Base-by-base conservation (phyloP, 1,284 basidiomycete genomes). In the Leccinum insolens region DNA sequence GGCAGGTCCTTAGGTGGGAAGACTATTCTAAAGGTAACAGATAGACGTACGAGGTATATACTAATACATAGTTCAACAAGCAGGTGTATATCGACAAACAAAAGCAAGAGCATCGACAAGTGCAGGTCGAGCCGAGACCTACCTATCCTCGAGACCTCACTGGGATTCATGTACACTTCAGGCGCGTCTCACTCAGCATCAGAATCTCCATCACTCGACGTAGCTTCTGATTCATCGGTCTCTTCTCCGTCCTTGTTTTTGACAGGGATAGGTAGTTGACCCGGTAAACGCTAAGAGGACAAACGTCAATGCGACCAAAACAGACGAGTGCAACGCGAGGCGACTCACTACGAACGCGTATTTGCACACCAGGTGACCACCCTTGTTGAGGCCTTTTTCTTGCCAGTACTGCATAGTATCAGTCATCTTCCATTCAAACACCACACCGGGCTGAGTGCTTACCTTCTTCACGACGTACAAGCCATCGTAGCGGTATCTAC, bases 401-500 rank as follows among this genome's bases (percentile, higher is more conserved):
- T 84, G 83, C 90, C 90, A 93, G 3, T 86, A 88, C 91, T 91
- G 61, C 28, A 7, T 3, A 14, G 2, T 22, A 14, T 52, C 49
- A 22, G 20, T 22, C 49, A 52, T 2, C 49, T 52, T 52, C 49
- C 11, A 52, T 52, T 52, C 49, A 22, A 8, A 52, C 3, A 20
- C 49, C 20, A 22, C 20, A 22, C 49, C 9, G 7, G 20, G 11
- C 20, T 4, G 14, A 8, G 25, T 17, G 39, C 78, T 67, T 70
- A 88, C 91, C 82, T 88, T 88, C 77, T 91, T 90, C 7, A 94
- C 90, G 3, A 77, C 80, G 75, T 96, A 96, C 34, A 96, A 81
- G 1, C 94, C 94, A 72, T 94, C 91, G 75, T 96, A 96, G 11
- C 94, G 89, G 74, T 95, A 95, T 17, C 92, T 90, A 67, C 52